These are phyloP conservation scores for Aspergillus hiratsukae DNA, from an alignment of 2,329 filamentous ascomycete species.

Conservation along the genomic window DNA sequence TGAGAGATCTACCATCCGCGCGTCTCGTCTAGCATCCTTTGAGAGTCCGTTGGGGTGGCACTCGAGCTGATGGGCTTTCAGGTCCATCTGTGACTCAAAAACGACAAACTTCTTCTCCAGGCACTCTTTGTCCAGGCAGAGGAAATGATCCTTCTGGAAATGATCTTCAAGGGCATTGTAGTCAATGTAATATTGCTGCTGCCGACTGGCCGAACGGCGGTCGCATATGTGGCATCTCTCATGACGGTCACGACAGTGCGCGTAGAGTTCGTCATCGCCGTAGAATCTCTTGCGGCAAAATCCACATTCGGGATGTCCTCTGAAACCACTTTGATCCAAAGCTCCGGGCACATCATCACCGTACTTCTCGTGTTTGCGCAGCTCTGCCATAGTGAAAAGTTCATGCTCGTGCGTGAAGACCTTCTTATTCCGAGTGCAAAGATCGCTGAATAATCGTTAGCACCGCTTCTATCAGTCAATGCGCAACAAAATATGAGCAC, in stretches of 20 bases:
- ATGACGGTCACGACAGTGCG: slow-evolving; percentile 89
- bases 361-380: slow-evolving; percentile 81
- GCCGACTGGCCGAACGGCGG: slow-evolving; percentile 55
- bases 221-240: slow-evolving; percentile 96
- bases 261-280: slow-evolving; percentile 89
- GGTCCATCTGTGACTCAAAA: slow-evolving; percentile 88
- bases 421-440: slow-evolving; percentile 92
- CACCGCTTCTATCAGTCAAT: slow-evolving; percentile 2
- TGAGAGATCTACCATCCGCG: slow-evolving; percentile 79
- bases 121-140: slow-evolving; percentile 81
- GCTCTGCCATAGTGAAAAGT: slow-evolving; percentile 74
- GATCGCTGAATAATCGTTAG: slow-evolving; percentile 51
- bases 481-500: slow-evolving; percentile 20
- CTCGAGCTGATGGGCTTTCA: slow-evolving; percentile 88
- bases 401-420: slow-evolving; percentile 98
- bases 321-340: slow-evolving; percentile 90
- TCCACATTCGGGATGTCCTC: slow-evolving; percentile 87
- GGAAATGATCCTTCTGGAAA: slow-evolving; percentile 80
- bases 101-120: slow-evolving; percentile 97
- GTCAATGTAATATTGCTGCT: slow-evolving; percentile 86
- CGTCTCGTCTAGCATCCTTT: slow-evolving; percentile 79
- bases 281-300: slow-evolving; percentile 94
- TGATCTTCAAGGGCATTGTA: slow-evolving; percentile 83
- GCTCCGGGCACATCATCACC: slow-evolving; percentile 90
- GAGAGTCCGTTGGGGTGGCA: slow-evolving; percentile 74